Conservation (phyloP, 192 early-diverging fungal species). For the Rhizophagus prolifer region DNA sequence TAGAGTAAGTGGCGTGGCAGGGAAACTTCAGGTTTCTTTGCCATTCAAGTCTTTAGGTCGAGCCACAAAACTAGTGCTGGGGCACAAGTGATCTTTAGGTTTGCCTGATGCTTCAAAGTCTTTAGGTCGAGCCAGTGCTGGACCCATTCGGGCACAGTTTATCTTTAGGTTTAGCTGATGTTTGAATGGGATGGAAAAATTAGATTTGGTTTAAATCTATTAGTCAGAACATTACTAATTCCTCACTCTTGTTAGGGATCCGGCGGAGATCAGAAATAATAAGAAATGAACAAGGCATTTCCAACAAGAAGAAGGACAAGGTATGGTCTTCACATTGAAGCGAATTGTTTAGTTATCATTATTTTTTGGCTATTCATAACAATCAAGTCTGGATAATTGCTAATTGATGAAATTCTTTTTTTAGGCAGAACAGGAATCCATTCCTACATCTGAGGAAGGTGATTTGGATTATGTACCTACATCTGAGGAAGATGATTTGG, state of each 20-base stretch:
- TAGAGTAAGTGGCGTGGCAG: not conserved
- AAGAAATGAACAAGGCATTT: not conserved
- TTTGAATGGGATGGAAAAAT: not conserved
- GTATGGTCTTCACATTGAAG: no score
- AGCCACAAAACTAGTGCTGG: not conserved
- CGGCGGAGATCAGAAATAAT: not conserved
- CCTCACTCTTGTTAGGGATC: not conserved
- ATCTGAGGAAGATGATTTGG: not conserved
- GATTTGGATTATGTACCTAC: not conserved
- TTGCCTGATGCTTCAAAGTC: not conserved
- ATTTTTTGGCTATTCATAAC: no score
- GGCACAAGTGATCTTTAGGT: not conserved
- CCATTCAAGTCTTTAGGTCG: not conserved
- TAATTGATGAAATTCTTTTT: no score
- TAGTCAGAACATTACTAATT: conserved; percentile 8
- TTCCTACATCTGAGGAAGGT: no score
- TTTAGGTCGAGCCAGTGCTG: not conserved
- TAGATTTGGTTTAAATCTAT: not conserved
- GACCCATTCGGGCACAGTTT: not conserved
- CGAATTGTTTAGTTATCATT: not conserved
- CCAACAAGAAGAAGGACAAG: no score
- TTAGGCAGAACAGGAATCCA: no score
- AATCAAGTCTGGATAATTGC: no score
- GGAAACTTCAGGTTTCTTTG: not conserved
- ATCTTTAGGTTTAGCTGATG: not conserved